Percentiles rank a stretch among this genome's conserved stretches.
phyloP scores from a whole-genome alignment of 2,329 filamentous ascomycete genomes.

The Davidsoniella australis region DNA sequence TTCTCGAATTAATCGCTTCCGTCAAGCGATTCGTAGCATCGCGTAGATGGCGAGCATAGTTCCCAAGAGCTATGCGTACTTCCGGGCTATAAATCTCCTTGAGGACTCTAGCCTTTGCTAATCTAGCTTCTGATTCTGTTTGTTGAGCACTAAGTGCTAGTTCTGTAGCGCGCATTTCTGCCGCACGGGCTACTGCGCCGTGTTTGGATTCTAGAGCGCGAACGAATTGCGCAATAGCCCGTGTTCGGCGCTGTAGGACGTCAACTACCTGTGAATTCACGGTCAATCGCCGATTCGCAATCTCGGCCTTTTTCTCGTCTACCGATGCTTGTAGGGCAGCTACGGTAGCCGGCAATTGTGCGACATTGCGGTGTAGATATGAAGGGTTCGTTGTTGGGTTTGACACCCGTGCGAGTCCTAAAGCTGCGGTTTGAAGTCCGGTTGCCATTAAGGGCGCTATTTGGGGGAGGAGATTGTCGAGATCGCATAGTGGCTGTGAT shows the following conservation, averaged over 20 bases:
- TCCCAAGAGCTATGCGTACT: constrained; percentile 24
- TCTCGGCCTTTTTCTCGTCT: constrained; percentile 17
- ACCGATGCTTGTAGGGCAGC: constrained; percentile 22
- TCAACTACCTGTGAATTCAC: constrained; percentile 16
- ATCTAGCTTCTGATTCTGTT: constrained; percentile 23
- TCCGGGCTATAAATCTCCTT: constrained; percentile 30
- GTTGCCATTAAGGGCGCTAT: constrained; percentile 31
- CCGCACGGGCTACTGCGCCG: constrained; percentile 30
- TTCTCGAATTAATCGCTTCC: constrained; percentile 26
- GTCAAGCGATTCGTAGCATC: constrained; percentile 29
- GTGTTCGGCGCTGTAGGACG: constrained; percentile 23
- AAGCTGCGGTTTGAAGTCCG: constrained; percentile 31
- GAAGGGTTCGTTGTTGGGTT: constrained; percentile 33
- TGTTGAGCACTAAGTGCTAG: constrained; percentile 27
- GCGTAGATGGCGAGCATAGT: constrained; percentile 31
- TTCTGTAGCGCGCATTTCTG: constrained; percentile 33
- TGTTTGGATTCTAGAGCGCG: constrained; percentile 38
- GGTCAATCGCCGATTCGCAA: constrained; percentile 24
- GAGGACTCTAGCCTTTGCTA: constrained; percentile 20
- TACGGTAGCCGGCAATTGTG: constrained; percentile 27
- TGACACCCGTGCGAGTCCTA: constrained; percentile 29
- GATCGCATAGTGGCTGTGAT: constrained; percentile 30
- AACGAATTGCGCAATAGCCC: constrained; percentile 27
- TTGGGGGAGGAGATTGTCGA: constrained; percentile 30
- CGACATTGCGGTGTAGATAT: constrained; percentile 39